Evolutionary conservation across 2,329 filamentous ascomycete genomes (phyloP), one percentile per base, ranked within the genome.

Genomic region (Epicoccum sorghinum): DNA sequence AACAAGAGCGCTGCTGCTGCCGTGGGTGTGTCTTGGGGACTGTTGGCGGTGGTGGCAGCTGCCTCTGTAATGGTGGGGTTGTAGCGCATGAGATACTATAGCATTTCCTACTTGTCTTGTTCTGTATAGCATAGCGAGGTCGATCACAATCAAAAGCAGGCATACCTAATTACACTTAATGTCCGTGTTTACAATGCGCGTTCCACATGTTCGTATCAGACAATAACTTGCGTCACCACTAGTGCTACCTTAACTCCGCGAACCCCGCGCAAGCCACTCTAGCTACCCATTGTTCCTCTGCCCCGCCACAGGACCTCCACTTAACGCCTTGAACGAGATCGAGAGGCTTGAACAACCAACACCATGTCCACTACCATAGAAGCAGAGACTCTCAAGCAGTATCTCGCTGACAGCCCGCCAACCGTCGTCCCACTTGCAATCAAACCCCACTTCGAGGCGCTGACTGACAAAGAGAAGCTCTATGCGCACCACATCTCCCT

Each of bases 351-450:
- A 23, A 35, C 23, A 9, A 29, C 14, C 47, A 12, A 37, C 46
- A 62, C 35, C 9, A 71, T 70, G 67, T 36, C 66, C 47, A 55
- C 62, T 37, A 65, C 65, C 39, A 80, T 82, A 69, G 78, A 80
- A 57, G 67, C 71, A 7, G 70, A 76, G 33, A 73, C 73, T 6
- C 72, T 80, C 37, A 78, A 79, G 74, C 89, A 96, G 72, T 97
- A 96, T 75, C 83, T 96, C 57, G 93, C 95, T 41, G 95, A 99
- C 76, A 88, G 89, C 60, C 95, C 95, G 40, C 95, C 95, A 1
- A 89, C 88, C 43, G 86, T 97, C 52, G 93, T 97, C 55, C 86
- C 88, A 42, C 85, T 99, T 44, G 88, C 91, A 74, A 95, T 98
- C 74, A 91, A 91, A 78, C 90, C 91, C 72, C 93, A 98, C 77